Evolutionary conservation across 495 filamentous ascomycete genomes (phyloP).

Genomic region (Antarctomyces pellizariae): DNA sequence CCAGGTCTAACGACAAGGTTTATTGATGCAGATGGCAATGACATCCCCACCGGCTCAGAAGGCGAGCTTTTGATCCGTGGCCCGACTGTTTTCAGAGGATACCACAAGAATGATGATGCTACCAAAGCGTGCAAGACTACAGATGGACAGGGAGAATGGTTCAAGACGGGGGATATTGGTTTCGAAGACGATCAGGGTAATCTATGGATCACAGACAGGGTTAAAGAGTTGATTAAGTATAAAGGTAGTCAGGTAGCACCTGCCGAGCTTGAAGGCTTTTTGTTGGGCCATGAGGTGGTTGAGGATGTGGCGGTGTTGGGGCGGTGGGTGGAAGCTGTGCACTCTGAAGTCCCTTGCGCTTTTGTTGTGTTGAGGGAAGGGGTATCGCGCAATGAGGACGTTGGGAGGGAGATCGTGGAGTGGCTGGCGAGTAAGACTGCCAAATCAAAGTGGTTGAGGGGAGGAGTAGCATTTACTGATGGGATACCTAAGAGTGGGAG

Average conservation of each 20-base stretch:
- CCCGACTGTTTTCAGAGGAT: slow-evolving; percentile 36
- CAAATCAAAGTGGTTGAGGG: slow-evolving; percentile 53
- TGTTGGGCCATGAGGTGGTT: slow-evolving; percentile 42
- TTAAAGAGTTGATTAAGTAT: slow-evolving; percentile 49
- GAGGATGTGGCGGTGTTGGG: slow-evolving; percentile 36
- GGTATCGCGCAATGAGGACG: slow-evolving; percentile 20
- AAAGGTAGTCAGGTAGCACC: slow-evolving; percentile 52
- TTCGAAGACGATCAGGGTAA: slow-evolving; percentile 29
- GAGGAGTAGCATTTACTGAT: slow-evolving; percentile 60
- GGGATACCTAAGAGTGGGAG: slow-evolving; percentile 59
- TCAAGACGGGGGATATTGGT: slow-evolving; percentile 42
- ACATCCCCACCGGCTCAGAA: slow-evolving; percentile 27
- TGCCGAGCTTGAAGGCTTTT: slow-evolving; percentile 46
- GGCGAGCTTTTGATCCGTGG: slow-evolving; percentile 48
- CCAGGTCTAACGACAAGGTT: slow-evolving; percentile 67
- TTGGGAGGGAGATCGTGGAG: slow-evolving; percentile 32
- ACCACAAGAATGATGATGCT: slow-evolving; percentile 34
- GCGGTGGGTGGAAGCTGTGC: slow-evolving; percentile 45
- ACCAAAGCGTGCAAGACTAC: slow-evolving; percentile 29
- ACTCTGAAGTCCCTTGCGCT: slow-evolving; percentile 60
- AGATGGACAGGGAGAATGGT: slow-evolving; percentile 36
- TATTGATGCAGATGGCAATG: too few relatives aligned
- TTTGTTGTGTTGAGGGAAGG: slow-evolving; percentile 45
- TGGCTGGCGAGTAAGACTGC: slow-evolving; percentile 32
- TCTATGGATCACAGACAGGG: slow-evolving; percentile 38